Evolutionary conservation across 371 early-diverging fungal species (phyloP), one percentile per base, ranked within the genome.

Genomic region (Syncephalastrum contaminatum): DNA sequence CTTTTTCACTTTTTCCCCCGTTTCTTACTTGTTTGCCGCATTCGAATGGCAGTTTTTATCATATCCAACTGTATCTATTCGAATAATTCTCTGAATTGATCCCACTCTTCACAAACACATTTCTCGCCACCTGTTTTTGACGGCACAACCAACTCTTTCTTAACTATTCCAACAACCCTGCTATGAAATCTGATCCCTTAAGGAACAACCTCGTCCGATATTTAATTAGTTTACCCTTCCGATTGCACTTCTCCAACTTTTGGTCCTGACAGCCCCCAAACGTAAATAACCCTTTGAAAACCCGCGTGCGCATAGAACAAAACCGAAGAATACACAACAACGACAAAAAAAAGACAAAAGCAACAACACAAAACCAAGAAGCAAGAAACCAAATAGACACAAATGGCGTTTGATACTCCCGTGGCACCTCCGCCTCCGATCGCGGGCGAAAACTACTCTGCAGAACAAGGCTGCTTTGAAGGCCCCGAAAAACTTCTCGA

Each of bases 401-500:
- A 49, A 45, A 59, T 59, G 64, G 60, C 59, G 43, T 25, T 53
- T 21, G 53, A 53, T 53, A 41, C 43, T 50, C 58, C 72, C 46
- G 49, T 63, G n/a, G 66, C 69, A 36, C 36, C 36, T 30, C 36
- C 36, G 10, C 72, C 69, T 10, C 65, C 65, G 53, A 46, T 46
- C 40, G 41, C 51, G 24, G 72, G 76, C 43, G 63, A 57, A 45
- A 75, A 75, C 49, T 75, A 75, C 53, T 70, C 70, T 47, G 70
- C 70, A 15, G 59, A 70, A 50, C 64, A 72, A 46, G 85, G 84
- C 39, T 73, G 74, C 52, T 91, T 91, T 63, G 91, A 97, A 73
- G 97, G 97, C 20, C 95, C 97, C 53, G 97, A 97, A 68, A 97
- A 97, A 73, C 83, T 97, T n/a, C 72, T 97, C 53, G 97, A 97